Base-by-base conservation (phyloP, 352 stramenopile genomes). In the Pythium rhizo-oryzae region DNA sequence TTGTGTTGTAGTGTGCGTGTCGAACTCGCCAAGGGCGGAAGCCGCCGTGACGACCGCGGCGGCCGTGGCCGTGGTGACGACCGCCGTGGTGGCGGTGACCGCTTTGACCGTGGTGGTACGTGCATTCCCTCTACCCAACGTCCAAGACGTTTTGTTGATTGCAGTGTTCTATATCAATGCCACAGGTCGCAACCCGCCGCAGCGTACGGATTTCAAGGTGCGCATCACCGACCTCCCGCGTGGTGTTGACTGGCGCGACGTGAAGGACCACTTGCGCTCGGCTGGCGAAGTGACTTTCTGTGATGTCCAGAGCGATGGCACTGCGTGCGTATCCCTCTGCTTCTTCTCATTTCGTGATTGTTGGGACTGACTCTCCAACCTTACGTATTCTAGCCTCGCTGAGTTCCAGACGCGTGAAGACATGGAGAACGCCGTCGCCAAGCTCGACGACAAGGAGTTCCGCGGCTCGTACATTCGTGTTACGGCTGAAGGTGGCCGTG, bases 361-460 rank as follows among this genome's bases (percentile, higher is more conserved):
- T 4, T 47, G 16, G 28, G 25, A 15, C 21, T 50, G 7, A 16
- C 37, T 18, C n/a, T 44, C 12, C 28, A 33, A 8, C 30, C 13
- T 52, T 24, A 7, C 28, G 28, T 52, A 3, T 25, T 49, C 41
- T 28, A 96, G 87, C 16, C 71, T 92, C 41, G 87, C 86, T 49
- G 88, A 96, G 75, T 93, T 96, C 71, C 70, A 84, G 73, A 84
- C 80, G 11, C 86, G 87, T 70, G 82, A 92, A 8, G 88, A 96
- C 53, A 90, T 96, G 81, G 85, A 96, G 11, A 88, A 93, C 60
- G 88, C 85, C 8, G 78, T 96, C 35, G 83, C 84, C 59, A 96
- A 96, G 76, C 79, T 96, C 25, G 86, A 96, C 62, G 88, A 96
- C 81, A 96, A 88, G 43, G 88, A 96, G 51, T 96, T 96, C 77